Base-by-base conservation (phyloP, 139 green algal species). In the Tetraselmis chui region DNA sequence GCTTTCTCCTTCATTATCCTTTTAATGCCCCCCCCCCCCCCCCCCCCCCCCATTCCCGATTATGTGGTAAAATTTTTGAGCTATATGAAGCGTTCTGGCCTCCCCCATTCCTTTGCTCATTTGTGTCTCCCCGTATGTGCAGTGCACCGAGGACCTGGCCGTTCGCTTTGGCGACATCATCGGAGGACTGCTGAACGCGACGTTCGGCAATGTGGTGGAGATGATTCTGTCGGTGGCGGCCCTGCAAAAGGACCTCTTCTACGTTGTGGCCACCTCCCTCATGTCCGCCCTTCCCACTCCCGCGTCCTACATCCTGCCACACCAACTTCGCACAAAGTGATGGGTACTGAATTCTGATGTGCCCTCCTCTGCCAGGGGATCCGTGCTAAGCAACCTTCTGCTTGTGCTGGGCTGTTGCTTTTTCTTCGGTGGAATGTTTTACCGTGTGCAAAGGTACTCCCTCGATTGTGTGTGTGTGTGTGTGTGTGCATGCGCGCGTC, bases 121-220 rank as follows among this genome's bases (percentile, higher is more conserved):
- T n/a, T n/a, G n/a, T n/a, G n/a, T n/a, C n/a, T n/a, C n/a, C n/a
- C n/a, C n/a, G n/a, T n/a, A n/a, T n/a, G n/a, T 18, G 45, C 45
- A 67, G 45, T 67, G 45, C 28, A 98, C 94, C 0, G 94, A 98
- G 86, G 94, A 97, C 75, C 86, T 97, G 59, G 93, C 93, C 0
- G 79, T 95, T 28, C 85, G 93, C 0, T 95, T 96, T 79, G 92
- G 92, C 0, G 87, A 95, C 45, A 90, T 84, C 23, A 83, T 92
- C 22, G 92, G 92, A 28, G 92, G 92, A 22, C 82, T 94, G 78
- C 82, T 94, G 67, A 98, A 98, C 84, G 95, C 95, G 18, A 97
- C 95, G 1, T 98, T 98, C 85, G 95, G 95, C 76, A 98, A 98
- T 77, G 90, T 96, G 2, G 94, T 96, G 59, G 96, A 99, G 88